phyloP scores from a whole-genome alignment of 768 basidiomycete genomes.

The Leccinum fibrillosum region DNA sequence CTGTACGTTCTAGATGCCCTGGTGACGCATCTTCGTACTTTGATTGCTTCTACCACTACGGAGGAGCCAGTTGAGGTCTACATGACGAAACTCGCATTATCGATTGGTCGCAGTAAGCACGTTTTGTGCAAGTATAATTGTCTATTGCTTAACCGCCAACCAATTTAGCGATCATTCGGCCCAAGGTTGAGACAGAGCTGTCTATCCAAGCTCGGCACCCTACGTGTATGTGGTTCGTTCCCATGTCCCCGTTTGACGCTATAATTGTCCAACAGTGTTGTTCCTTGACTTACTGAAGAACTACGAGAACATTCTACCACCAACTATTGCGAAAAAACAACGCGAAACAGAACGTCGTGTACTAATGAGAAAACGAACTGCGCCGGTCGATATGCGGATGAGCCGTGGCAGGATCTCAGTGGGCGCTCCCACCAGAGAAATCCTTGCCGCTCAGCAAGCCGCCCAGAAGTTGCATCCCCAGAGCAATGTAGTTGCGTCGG shows the following conservation, averaged over 20 bases:
- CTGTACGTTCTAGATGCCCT: constrained; percentile 77
- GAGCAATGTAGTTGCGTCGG: constrained; percentile 8
- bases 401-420: constrained; percentile 73
- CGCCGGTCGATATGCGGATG: constrained; percentile 84
- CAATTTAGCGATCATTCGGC: constrained; percentile 68
- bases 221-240: constrained; percentile 46
- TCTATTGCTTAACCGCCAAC: not conserved
- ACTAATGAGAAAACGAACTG: constrained; percentile 82
- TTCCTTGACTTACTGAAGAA: constrained; percentile 83
- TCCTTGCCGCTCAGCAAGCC: constrained; percentile 67
- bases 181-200: constrained; percentile 47
- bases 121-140: not conserved
- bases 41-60: constrained; percentile 64
- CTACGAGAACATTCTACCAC: constrained; percentile 71
- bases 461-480: constrained; percentile 45
- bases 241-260: not conserved
- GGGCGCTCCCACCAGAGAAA: constrained; percentile 64
- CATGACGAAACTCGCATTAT: constrained; percentile 82
- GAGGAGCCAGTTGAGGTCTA: constrained; percentile 80
- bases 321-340: constrained; percentile 72
- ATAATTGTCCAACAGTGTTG: constrained; percentile 43
- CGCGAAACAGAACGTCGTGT: constrained; percentile 83
- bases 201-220: constrained; percentile 89
- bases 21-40: constrained; percentile 68
- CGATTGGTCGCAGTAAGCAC: constrained; percentile 77